phyloP scores from a whole-genome alignment of 495 filamentous ascomycete genomes.

The Terfezia boudieri region DNA sequence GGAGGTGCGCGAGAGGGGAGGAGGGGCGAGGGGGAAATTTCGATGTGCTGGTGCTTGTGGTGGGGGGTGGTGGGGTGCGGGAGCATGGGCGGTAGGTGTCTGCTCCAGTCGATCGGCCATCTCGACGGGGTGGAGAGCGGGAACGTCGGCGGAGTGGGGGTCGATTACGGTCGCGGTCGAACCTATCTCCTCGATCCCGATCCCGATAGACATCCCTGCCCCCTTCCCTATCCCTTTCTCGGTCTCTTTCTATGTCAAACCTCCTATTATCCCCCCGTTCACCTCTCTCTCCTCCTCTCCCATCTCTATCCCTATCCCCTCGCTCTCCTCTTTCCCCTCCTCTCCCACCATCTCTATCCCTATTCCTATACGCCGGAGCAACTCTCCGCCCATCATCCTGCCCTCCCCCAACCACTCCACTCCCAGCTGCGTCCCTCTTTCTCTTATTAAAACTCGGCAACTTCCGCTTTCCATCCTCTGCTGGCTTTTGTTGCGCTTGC shows the following conservation, averaged over 20 bases:
- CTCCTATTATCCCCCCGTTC: no score
- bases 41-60: constrained; percentile 7
- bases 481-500: not conserved
- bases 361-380: no score
- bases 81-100: not conserved
- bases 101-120: not conserved
- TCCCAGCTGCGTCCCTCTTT: no score
- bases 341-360: no score
- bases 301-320: no score
- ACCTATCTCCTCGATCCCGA: not conserved
- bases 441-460: not conserved
- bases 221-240: not conserved
- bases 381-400: no score
- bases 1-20: not conserved
- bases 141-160: not conserved
- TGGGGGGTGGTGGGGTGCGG: constrained; percentile 8
- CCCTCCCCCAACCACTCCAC: no score
- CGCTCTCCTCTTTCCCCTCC: no score
- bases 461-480: not conserved
- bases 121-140: no score
- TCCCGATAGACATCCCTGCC: not conserved
- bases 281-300: no score
- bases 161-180: not conserved
- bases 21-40: constrained; percentile 6
- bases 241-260: not conserved